phyloP scores from a whole-genome alignment of 306 rosid genomes.

The Acacia crassicarpa region DNA sequence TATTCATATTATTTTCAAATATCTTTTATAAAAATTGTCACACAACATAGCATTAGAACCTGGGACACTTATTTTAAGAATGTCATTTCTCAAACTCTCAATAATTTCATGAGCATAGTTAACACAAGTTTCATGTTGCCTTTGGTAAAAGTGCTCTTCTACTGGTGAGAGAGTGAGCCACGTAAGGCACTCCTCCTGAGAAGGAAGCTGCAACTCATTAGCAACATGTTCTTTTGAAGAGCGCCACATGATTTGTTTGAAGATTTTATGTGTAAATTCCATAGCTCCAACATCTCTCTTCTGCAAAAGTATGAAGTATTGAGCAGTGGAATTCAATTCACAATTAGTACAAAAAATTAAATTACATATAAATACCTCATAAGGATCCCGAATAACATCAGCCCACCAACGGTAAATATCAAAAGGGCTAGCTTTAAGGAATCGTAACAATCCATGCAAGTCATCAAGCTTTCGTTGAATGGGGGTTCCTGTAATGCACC shows the following conservation, averaged over 20 bases:
- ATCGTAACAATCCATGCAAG: conserved; percentile 78
- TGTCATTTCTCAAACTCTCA: conserved; percentile 72
- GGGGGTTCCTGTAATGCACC: conserved; percentile 99
- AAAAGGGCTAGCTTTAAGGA: conserved; percentile 81
- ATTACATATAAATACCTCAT: conserved; percentile 61
- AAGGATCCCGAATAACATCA: conserved; percentile 91
- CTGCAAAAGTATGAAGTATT: conserved; percentile 53
- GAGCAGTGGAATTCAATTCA: conserved; percentile 18
- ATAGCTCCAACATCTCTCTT: conserved; percentile 73
- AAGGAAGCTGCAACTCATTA: conserved; percentile 91
- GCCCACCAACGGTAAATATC: conserved; percentile 84
- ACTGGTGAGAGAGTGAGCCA: conserved; percentile 89
- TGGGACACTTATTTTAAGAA: conserved; percentile 60
- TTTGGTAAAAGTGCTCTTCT: conserved; percentile 94
- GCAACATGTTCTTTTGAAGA: conserved; percentile 79
- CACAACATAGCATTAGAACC: conserved; percentile 49
- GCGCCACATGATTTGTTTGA: conserved; percentile 95
- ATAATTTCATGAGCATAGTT: conserved; percentile 82
- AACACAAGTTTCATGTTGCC: conserved; percentile 94
- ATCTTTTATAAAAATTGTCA: conserved; percentile 37
- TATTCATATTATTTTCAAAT: conserved; percentile 26
- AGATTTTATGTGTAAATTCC: conserved; percentile 74
- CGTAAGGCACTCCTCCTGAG: conserved; percentile 86
- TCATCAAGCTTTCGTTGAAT: conserved; percentile 94
- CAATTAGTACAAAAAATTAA: conserved; percentile 18